Evolutionary conservation across 2,329 filamentous ascomycete genomes (phyloP).

Genomic region (Colletotrichum sp.): DNA sequence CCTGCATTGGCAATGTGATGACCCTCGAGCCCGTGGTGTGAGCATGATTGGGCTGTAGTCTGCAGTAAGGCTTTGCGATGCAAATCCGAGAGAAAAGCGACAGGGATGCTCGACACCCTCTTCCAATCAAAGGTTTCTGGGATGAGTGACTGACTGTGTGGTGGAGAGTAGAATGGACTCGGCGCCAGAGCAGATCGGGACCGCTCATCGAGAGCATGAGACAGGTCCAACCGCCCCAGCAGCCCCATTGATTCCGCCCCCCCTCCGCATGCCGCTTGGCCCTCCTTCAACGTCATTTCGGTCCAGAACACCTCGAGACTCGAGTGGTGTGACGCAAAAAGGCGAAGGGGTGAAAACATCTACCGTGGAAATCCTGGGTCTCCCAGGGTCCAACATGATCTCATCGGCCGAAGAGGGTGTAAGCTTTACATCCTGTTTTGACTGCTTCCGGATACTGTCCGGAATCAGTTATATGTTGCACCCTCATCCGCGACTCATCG

Average conservation of each 20-base stretch:
- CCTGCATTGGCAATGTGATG: conserved; percentile 5
- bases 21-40: neutral
- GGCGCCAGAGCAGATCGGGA: conserved; percentile 9
- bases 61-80: neutral
- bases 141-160: neutral
- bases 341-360: neutral
- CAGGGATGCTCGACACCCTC: conserved; percentile 7
- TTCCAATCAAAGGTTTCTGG: neutral
- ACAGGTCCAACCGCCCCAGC: conserved; percentile 12
- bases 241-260: conserved; percentile 15
- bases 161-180: neutral
- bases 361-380: neutral
- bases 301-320: conserved; percentile 17
- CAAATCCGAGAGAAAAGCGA: neutral
- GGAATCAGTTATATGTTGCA: conserved; percentile 23
- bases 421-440: conserved; percentile 24
- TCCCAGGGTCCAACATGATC: conserved; percentile 26
- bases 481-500: conserved; percentile 5
- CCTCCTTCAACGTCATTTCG: conserved; percentile 32
- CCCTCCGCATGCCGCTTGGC: conserved; percentile 18
- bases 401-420: conserved; percentile 20
- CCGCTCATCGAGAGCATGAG: conserved; percentile 10
- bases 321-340: conserved; percentile 18
- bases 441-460: conserved; percentile 2
- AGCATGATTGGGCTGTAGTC: conserved; percentile 4